Evolutionary conservation across 768 basidiomycete genomes (phyloP).

Genomic region (Clathrus columnatus): DNA sequence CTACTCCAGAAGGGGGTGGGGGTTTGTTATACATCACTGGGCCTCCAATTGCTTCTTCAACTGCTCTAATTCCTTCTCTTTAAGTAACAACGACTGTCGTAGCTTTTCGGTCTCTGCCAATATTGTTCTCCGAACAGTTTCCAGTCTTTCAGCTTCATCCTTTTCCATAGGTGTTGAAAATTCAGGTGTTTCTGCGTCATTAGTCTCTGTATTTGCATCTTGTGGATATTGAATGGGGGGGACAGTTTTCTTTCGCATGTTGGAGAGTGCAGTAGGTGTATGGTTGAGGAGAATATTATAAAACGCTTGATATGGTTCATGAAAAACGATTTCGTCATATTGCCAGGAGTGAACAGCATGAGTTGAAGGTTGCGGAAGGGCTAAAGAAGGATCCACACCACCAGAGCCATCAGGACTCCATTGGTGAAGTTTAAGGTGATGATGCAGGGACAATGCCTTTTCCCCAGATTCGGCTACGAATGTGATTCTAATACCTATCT

Average conservation of each 20-base stretch:
- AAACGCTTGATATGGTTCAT: slow-evolving; percentile 85
- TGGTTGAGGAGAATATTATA: slow-evolving; percentile 72
- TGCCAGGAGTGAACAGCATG: slow-evolving; percentile 94
- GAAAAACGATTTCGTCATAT: slow-evolving; percentile 96
- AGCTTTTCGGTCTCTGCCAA: slow-evolving; percentile 70
- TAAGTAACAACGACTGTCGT: slow-evolving; percentile 58
- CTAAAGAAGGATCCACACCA: slow-evolving; percentile 50
- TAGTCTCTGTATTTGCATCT: slow-evolving; percentile 54
- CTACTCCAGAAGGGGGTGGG: background rate
- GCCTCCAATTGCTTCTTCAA: slow-evolving; percentile 52
- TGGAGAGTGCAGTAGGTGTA: slow-evolving; percentile 76
- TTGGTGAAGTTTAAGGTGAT: slow-evolving; percentile 93
- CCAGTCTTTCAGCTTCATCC: slow-evolving; percentile 74
- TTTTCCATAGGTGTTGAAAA: slow-evolving; percentile 80
- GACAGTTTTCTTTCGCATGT: slow-evolving; percentile 44
- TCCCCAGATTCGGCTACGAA: slow-evolving; percentile 87
- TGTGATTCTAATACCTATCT: slow-evolving; percentile 84
- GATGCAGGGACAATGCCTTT: slow-evolving; percentile 79
- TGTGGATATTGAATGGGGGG: slow-evolving; percentile 66
- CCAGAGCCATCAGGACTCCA: slow-evolving; percentile 43
- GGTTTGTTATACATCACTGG: slow-evolving; percentile 1
- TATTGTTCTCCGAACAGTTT: slow-evolving; percentile 63
- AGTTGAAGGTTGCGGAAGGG: slow-evolving; percentile 55
- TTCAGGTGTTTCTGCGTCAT: slow-evolving; percentile 62
- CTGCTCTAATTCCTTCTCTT: slow-evolving; percentile 71